Evolutionary conservation across 2,329 filamentous ascomycete genomes (phyloP).

Genomic region (Colletotrichum truncatum): DNA sequence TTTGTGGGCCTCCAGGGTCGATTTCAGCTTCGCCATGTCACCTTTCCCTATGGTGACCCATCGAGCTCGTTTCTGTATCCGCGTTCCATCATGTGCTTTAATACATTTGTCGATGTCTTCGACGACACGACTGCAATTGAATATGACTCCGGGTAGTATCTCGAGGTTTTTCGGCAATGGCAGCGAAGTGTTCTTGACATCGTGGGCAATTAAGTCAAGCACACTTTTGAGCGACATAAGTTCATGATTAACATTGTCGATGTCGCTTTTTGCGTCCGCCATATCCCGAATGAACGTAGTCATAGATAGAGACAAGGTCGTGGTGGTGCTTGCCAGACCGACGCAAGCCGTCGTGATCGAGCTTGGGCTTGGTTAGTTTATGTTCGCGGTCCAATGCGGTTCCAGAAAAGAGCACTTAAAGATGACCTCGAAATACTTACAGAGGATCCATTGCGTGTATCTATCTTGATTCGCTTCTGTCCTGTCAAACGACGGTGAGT

Average conservation of each 20-base stretch:
- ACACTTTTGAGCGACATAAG: neutral
- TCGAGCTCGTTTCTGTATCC: neutral
- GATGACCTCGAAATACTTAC: too few relatives aligned
- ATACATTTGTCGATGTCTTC: neutral
- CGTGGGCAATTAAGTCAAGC: neutral
- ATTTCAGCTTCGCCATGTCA: neutral
- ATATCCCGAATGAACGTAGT: neutral
- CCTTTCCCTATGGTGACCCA: neutral
- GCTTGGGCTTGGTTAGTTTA: neutral
- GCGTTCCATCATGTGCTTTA: neutral
- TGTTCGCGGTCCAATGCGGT: too few relatives aligned
- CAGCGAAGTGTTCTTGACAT: neutral
- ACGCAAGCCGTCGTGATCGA: neutral
- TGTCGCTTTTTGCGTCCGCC: neutral
- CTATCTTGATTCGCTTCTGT: too few relatives aligned
- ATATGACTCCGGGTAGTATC: neutral
- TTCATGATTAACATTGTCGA: neutral
- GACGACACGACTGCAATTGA: neutral
- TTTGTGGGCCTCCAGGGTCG: neutral
- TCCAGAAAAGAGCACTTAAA: too few relatives aligned
- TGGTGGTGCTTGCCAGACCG: neutral
- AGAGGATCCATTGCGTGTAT: too few relatives aligned
- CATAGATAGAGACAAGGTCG: neutral
- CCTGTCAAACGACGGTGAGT: too few relatives aligned
- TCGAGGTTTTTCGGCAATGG: neutral